These are phyloP conservation scores for Pythium dissotocum DNA, from an alignment of 352 stramenopile species.

Conservation along the genomic window DNA sequence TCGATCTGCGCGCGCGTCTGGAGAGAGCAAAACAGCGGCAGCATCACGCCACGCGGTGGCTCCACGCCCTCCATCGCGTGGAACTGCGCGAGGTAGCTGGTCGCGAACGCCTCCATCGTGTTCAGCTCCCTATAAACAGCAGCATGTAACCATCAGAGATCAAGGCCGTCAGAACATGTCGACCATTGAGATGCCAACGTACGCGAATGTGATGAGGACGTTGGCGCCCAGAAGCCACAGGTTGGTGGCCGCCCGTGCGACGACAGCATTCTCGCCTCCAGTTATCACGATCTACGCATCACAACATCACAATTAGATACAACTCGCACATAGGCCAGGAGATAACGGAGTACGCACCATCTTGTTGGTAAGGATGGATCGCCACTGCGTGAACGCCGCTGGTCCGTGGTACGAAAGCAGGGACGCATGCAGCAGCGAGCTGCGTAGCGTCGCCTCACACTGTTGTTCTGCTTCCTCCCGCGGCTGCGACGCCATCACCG, in stretches of 20 bases:
- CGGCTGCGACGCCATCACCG: background rate
- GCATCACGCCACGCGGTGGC: constrained; percentile 49
- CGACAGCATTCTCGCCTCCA: constrained; percentile 49
- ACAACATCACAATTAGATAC: background rate
- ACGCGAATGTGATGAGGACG: constrained; percentile 68
- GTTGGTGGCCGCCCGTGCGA: constrained; percentile 52
- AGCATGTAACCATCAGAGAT: background rate
- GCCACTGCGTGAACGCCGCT: constrained; percentile 35
- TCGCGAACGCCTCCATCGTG: constrained; percentile 52
- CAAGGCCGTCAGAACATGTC: background rate
- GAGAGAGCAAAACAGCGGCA: constrained; percentile 54
- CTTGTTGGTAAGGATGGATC: constrained; percentile 50
- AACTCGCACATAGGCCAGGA: background rate
- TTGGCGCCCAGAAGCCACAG: constrained; percentile 69
- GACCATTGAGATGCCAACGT: constrained; percentile 15
- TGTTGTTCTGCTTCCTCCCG: background rate
- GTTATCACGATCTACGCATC: constrained; percentile 56
- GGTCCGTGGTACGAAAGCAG: constrained; percentile 22
- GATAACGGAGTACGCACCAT: constrained; percentile 35
- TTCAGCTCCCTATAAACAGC: constrained; percentile 33
- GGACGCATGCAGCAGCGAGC: constrained; percentile 15
- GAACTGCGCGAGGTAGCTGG: constrained; percentile 55
- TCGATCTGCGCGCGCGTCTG: constrained; percentile 49
- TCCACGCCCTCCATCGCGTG: constrained; percentile 40
- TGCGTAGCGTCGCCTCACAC: background rate